phyloP scores from a whole-genome alignment of 495 filamentous ascomycete genomes.

The Rusavskia elegans region DNA sequence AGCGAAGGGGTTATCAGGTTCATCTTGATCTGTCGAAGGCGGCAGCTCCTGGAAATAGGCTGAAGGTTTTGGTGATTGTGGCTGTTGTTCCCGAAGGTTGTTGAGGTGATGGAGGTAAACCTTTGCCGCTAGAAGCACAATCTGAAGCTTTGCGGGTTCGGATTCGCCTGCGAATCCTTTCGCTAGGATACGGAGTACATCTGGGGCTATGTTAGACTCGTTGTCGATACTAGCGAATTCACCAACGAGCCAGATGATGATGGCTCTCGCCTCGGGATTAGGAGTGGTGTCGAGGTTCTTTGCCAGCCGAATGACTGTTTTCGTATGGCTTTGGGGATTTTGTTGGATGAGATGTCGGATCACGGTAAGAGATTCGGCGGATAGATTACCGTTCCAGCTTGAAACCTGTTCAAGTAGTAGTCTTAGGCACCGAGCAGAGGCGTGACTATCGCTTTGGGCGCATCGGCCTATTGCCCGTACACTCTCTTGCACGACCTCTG shows the following conservation, averaged over 20 bases:
- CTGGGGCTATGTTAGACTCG: constrained; percentile 76
- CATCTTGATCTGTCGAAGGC: too few species aligned
- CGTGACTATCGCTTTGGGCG: constrained; percentile 56
- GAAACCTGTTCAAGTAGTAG: constrained; percentile 74
- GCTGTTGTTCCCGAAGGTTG: constrained; percentile 15
- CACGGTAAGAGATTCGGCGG: constrained; percentile 80
- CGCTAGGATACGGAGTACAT: constrained; percentile 78
- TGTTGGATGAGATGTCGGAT: constrained; percentile 93
- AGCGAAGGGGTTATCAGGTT: not conserved
- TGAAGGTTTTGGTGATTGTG: constrained; percentile 11
- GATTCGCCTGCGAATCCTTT: constrained; percentile 72
- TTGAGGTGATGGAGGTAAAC: constrained; percentile 86
- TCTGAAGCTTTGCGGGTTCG: constrained; percentile 76
- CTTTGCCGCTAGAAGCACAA: constrained; percentile 82
- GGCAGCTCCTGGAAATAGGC: not conserved
- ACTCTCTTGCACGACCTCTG: constrained; percentile 66
- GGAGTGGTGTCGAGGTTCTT: constrained; percentile 77
- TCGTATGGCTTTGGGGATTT: constrained; percentile 56
- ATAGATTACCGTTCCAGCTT: constrained; percentile 67
- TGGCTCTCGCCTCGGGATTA: constrained; percentile 72
- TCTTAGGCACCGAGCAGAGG: constrained; percentile 59
- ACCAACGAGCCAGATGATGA: constrained; percentile 93
- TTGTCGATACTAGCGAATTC: constrained; percentile 72
- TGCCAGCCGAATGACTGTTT: constrained; percentile 78
- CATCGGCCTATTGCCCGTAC: constrained; percentile 88